phyloP scores from a whole-genome alignment of 768 basidiomycete species.

The Rubroboletus satanas region DNA sequence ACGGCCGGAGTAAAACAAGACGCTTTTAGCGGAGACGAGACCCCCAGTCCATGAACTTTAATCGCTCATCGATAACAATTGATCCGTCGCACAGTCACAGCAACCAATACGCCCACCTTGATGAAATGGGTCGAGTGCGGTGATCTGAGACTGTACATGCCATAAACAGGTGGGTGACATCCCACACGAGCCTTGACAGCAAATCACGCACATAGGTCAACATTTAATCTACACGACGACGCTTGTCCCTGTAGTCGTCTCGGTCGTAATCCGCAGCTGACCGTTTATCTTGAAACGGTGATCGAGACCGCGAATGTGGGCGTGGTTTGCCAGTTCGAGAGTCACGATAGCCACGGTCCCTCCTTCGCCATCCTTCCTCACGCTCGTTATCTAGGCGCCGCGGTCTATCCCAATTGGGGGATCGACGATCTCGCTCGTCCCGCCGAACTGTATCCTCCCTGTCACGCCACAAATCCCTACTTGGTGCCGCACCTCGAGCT shows the following conservation, averaged over 20 bases:
- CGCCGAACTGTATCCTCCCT: slow-evolving; percentile 17
- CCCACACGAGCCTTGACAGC: neutral
- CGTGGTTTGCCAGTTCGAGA: slow-evolving; percentile 19
- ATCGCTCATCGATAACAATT: slow-evolving; percentile 19
- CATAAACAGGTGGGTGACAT: neutral
- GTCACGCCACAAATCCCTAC: slow-evolving; percentile 36
- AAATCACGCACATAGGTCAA: slow-evolving; percentile 2
- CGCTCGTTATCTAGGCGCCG: slow-evolving; percentile 23
- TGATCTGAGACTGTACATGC: slow-evolving; percentile 2
- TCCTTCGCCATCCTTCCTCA: slow-evolving; percentile 17
- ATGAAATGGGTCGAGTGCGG: slow-evolving; percentile 12
- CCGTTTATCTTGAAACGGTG: slow-evolving; percentile 28
- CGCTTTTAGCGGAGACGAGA: neutral
- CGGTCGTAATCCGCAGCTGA: slow-evolving; percentile 28
- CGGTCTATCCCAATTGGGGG: slow-evolving; percentile 23
- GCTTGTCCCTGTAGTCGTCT: slow-evolving; percentile 45
- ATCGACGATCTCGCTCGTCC: slow-evolving; percentile 22
- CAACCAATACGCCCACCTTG: neutral
- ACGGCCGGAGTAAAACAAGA: neutral
- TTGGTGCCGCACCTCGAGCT: slow-evolving; percentile 32
- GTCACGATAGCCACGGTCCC: slow-evolving; percentile 15
- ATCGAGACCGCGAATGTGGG: slow-evolving; percentile 33
- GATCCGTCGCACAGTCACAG: slow-evolving; percentile 2
- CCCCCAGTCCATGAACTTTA: neutral
- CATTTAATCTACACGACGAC: slow-evolving; percentile 52